Conservation (phyloP, 2,329 filamentous ascomycete genomes). For the Aspergillus terreus region DNA sequence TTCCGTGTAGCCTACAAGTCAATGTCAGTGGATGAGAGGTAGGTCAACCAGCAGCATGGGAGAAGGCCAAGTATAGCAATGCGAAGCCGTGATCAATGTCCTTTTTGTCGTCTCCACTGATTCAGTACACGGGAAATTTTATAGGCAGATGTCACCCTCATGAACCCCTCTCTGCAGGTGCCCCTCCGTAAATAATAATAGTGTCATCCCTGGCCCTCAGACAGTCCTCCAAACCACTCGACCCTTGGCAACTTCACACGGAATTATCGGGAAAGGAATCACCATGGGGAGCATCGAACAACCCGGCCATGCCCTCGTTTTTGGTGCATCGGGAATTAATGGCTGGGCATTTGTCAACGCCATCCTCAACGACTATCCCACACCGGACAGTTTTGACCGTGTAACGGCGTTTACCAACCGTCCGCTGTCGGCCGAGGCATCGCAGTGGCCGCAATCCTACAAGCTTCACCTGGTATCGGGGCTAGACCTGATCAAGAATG, state of each 20-base stretch:
- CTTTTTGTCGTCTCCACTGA: not conserved
- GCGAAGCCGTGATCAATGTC: not conserved
- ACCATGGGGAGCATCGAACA: not conserved
- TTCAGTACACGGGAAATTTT: not conserved
- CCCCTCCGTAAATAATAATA: not conserved
- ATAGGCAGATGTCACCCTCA: not conserved
- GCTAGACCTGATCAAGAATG: not conserved
- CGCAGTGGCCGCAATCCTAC: not conserved
- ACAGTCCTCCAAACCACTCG: not conserved
- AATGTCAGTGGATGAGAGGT: no score
- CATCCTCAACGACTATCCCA: not conserved
- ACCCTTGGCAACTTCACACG: not conserved
- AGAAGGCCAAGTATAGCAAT: no score
- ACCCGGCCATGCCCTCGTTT: constrained; percentile 1
- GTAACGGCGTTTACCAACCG: constrained; percentile 6
- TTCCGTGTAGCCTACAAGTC: no score
- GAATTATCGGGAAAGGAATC: not conserved
- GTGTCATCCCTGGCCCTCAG: not conserved
- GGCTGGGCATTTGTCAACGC: constrained; percentile 7
- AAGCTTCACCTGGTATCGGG: not conserved
- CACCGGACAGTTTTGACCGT: not conserved
- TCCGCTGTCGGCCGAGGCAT: not conserved
- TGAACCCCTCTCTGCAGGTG: not conserved
- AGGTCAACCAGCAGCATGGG: no score
- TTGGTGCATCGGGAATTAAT: constrained; percentile 5